Evolutionary conservation across 192 early-diverging fungal genomes (phyloP), one percentile per base, ranked within the genome.

Genomic region (Podila verticillata): DNA sequence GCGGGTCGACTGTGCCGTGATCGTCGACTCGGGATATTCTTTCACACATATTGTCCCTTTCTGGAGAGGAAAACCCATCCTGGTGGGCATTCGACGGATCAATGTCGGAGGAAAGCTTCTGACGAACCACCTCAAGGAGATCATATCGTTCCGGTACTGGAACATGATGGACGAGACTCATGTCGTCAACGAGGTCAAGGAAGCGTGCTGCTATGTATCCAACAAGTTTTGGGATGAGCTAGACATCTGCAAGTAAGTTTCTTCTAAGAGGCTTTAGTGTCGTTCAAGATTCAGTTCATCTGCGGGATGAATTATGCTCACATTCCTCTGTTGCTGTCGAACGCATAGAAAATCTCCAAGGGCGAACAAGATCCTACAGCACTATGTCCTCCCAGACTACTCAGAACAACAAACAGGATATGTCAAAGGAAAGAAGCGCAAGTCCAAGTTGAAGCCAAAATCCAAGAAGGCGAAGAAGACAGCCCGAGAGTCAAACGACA

Each of bases 161-260:
- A 92, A 96, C 69, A 96, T 96, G 95, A 96, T 95, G 94, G 94
- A 96, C 61, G 94, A 96, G 78, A 93, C 94, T 0, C 92, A 88
- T 63, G 84, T 96, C n/a, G 90, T 96, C 61, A 93, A 92, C 66
- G 85, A 92, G 24, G 90, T 94, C 66, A 96, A 96, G 81, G 93
- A 96, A 80, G 82, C 85, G 7, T 94, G 93, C 72, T 95, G 95
- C 70, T 95, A 88, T 83, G 87, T 96, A 0, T 92, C 94, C 31
- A 80, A 85, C 17, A 84, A 93, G 49, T 91, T 92, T 66, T 77
- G 84, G 62, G 73, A 82, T 3, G 94, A 95, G 61, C 67, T 95
- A 32, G 89, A 91, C 29, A 75, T 79, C 24, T 90, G 89, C 83
- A 88, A 87, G 88, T 88, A 83, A 35, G 77, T 58, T 7, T 47